Evolutionary conservation across 768 basidiomycete genomes (phyloP).

Genomic region (Amanita inopinata): DNA sequence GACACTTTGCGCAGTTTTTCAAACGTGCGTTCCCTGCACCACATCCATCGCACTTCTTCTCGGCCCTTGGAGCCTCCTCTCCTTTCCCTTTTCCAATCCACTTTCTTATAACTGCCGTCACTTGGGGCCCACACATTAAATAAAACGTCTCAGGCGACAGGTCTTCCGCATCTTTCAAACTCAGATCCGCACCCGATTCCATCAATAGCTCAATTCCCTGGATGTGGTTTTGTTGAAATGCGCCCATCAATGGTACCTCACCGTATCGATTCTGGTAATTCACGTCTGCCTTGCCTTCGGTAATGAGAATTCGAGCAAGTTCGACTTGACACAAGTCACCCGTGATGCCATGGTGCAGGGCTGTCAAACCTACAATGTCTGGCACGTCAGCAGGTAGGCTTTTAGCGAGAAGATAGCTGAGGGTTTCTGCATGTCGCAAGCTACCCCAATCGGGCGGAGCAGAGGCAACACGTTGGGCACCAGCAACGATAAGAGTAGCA

Average conservation of each 20-base stretch:
- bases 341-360: conserved; percentile 30
- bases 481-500: conserved; percentile 27
- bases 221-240: conserved; percentile 22
- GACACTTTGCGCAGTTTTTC: conserved; percentile 35
- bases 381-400: conserved; percentile 30
- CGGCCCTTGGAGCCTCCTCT: conserved; percentile 29
- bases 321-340: conserved; percentile 22
- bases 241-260: conserved; percentile 28
- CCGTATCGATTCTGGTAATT: conserved; percentile 42
- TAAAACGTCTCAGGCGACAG: conserved; percentile 21
- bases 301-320: conserved; percentile 29
- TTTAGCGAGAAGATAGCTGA: conserved; percentile 30
- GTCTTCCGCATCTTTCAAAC: conserved; percentile 29
- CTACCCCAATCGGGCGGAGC: conserved; percentile 8
- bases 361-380: conserved; percentile 40
- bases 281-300: conserved; percentile 33
- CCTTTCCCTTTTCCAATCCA: conserved; percentile 40
- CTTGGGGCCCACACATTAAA: conserved; percentile 28
- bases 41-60: conserved; percentile 34
- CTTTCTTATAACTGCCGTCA: conserved; percentile 32
- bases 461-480: conserved; percentile 25
- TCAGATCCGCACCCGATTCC: conserved; percentile 38
- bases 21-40: conserved; percentile 19
- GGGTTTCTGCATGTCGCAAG: conserved; percentile 25
- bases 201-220: conserved; percentile 33